Conservation (phyloP, 1,284 basidiomycete genomes). For the Caloboletus inedulis region DNA sequence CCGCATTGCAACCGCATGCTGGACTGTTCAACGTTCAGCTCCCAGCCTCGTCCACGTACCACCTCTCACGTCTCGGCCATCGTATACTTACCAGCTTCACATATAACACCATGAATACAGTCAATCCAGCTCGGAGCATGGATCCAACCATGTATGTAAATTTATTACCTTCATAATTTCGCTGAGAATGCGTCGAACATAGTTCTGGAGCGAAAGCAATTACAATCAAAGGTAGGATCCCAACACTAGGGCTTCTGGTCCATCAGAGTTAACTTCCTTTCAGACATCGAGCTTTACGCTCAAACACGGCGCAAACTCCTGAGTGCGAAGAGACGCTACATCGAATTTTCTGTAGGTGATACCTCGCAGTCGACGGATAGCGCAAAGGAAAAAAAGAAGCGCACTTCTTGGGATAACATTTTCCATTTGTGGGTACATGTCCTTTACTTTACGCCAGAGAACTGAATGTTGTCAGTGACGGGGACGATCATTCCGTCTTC, state of each 20-base stretch:
- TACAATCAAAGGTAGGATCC: background rate
- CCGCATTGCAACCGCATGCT: too few species aligned
- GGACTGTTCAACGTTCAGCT: background rate
- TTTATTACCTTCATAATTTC: background rate
- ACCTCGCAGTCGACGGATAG: background rate
- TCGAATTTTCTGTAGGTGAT: background rate
- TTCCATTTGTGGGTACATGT: conserved; percentile 8
- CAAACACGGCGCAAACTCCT: background rate
- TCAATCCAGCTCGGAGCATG: background rate
- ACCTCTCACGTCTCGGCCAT: background rate
- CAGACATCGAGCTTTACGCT: conserved; percentile 7
- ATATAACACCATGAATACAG: background rate
- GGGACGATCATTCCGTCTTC: background rate
- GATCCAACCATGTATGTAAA: background rate
- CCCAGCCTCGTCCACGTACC: background rate
- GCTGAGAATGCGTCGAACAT: background rate
- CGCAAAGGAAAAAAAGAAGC: background rate
- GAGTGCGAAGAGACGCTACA: background rate
- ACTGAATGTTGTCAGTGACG: conserved; percentile 1
- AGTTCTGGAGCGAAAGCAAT: background rate
- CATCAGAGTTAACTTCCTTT: background rate
- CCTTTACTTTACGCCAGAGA: background rate
- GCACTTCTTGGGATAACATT: background rate
- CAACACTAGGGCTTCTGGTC: background rate
- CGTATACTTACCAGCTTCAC: background rate